phyloP scores from a whole-genome alignment of 768 basidiomycete genomes.

The Nidula microcarpa region DNA sequence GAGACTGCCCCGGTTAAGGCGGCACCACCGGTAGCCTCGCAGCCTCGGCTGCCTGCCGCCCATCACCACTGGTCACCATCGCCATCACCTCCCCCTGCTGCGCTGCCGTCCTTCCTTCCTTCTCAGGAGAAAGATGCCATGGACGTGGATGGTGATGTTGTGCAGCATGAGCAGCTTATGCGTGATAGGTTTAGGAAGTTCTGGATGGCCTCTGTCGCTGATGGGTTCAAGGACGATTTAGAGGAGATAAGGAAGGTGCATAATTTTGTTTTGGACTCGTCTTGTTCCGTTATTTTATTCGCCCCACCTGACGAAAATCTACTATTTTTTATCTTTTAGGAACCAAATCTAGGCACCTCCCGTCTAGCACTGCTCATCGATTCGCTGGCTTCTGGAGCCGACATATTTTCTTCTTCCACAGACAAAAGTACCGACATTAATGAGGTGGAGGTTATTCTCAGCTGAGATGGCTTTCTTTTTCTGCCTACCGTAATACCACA shows the following conservation, averaged over 20 bases:
- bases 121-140: conserved; percentile 10
- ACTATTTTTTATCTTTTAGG: too few species aligned
- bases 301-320: too few species aligned
- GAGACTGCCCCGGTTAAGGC: conserved; percentile 7
- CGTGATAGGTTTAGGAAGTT: conserved; percentile 75
- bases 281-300: too few species aligned
- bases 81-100: conserved; percentile 40
- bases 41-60: conserved; percentile 9
- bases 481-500: too few species aligned
- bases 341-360: conserved; percentile 67
- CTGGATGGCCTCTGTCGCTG: conserved; percentile 82
- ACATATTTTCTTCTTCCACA: conserved; percentile 55
- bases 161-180: conserved; percentile 47
- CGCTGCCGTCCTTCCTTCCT: conserved; percentile 60
- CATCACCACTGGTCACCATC: conserved; percentile 32
- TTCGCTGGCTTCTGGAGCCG: conserved; percentile 75
- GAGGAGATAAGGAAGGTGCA: conserved; percentile 78
- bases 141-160: conserved; percentile 19
- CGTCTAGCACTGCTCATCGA: conserved; percentile 76
- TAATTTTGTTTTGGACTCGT: conserved; percentile 5
- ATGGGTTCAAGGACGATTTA: conserved; percentile 82
- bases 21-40: conserved; percentile 3
- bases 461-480: too few species aligned
- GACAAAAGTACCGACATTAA: conserved; percentile 32
- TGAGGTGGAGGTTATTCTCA: conserved; percentile 77